Conservation (phyloP, 2,329 filamentous ascomycete species). For the Graphium sp. region DNA sequence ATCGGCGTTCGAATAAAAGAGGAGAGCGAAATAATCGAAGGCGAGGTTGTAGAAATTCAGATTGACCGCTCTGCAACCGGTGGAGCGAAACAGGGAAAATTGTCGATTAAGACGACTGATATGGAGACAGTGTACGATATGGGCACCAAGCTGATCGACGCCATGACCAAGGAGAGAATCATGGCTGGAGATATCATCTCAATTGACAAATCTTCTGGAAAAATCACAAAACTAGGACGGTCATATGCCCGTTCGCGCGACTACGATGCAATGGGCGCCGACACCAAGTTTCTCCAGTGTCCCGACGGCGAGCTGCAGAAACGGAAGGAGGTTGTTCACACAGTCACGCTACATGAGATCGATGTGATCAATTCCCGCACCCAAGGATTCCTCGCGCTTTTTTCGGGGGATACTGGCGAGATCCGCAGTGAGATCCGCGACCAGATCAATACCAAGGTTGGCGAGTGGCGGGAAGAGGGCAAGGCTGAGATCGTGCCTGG, state of each 20-base stretch:
- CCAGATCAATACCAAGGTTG: slow-evolving; percentile 98
- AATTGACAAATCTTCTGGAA: slow-evolving; percentile 95
- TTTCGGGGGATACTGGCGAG: slow-evolving; percentile 95
- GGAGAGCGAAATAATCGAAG: slow-evolving; percentile 98
- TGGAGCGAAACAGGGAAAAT: slow-evolving; percentile 93
- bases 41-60: slow-evolving; percentile 96
- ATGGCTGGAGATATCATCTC: slow-evolving; percentile 98
- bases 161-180: slow-evolving; percentile 97
- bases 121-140: slow-evolving; percentile 99
- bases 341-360: slow-evolving; percentile 92
- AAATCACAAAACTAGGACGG: slow-evolving; percentile 91
- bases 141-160: slow-evolving; percentile 99
- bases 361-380: slow-evolving; percentile 98
- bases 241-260: slow-evolving; percentile 91
- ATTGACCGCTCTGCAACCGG: slow-evolving; percentile 95
- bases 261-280: slow-evolving; percentile 97
- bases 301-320: slow-evolving; percentile 96
- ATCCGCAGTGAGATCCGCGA: slow-evolving; percentile 94
- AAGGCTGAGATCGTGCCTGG: slow-evolving; percentile 97
- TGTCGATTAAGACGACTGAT: slow-evolving; percentile 98
- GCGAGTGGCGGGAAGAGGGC: slow-evolving; percentile 98
- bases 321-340: slow-evolving; percentile 92
- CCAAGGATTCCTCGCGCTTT: slow-evolving; percentile 94
- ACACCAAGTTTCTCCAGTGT: slow-evolving; percentile 96
- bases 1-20: slow-evolving; percentile 98